Evolutionary conservation across 371 early-diverging fungal genomes (phyloP).

Genomic region (Actinomucor elegans): DNA sequence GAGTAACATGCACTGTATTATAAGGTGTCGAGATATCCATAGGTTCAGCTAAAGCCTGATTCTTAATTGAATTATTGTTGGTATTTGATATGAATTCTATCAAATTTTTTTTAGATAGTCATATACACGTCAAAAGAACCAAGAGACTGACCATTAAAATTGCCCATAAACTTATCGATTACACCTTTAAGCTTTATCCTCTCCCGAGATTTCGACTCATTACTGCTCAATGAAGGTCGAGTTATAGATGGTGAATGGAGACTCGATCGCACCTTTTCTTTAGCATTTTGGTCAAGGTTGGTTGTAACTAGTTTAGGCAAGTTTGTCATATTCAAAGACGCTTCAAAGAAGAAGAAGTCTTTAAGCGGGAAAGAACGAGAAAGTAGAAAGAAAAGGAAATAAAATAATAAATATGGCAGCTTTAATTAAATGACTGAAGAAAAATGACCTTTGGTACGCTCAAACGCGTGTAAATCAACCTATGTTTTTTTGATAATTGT

Average conservation of each 20-base stretch:
- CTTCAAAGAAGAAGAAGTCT: not conserved
- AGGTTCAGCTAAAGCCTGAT: not conserved
- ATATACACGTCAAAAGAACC: too few species aligned
- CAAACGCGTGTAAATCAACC: too few species aligned
- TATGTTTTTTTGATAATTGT: too few species aligned
- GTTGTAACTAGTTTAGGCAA: conserved; percentile 12
- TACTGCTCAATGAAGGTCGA: not conserved
- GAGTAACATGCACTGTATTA: conserved; percentile 92
- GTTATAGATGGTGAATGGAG: conserved; percentile 1
- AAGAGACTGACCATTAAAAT: conserved; percentile 44
- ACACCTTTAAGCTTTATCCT: conserved; percentile 54
- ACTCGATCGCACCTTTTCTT: not conserved
- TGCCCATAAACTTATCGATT: conserved; percentile 28
- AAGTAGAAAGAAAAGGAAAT: not conserved
- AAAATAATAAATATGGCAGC: not conserved
- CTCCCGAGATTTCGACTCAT: conserved; percentile 19
- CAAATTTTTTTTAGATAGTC: too few species aligned
- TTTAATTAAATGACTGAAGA: not conserved
- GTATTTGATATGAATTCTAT: not conserved
- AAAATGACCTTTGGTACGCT: not conserved
- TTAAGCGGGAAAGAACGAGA: not conserved
- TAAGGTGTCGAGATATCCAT: conserved; percentile 90
- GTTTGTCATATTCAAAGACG: conserved; percentile 9
- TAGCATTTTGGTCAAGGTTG: conserved; percentile 1
- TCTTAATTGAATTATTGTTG: not conserved